Percentiles rank a stretch among this genome's conserved stretches.
phyloP scores from a whole-genome alignment of 805 yeast species.

The Cyberlindnera lachancei region DNA sequence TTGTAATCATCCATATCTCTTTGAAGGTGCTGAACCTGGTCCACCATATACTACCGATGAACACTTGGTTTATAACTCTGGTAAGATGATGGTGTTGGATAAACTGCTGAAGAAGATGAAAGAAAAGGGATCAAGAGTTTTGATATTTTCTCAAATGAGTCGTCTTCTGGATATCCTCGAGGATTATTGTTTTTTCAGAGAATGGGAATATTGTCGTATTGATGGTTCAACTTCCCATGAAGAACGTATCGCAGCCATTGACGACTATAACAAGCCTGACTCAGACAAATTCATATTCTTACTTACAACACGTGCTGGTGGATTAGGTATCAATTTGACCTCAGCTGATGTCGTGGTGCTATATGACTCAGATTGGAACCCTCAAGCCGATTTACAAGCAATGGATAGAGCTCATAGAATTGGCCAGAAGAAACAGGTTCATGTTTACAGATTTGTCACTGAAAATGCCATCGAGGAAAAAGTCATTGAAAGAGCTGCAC shows the following conservation, averaged over 20 bases:
- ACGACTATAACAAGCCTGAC: constrained; percentile 78
- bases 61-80: constrained; percentile 83
- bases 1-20: constrained; percentile 93
- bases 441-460: constrained; percentile 86
- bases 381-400: constrained; percentile 96
- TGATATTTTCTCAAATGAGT: constrained; percentile 92
- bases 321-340: constrained; percentile 87
- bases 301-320: constrained; percentile 94
- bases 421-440: constrained; percentile 94
- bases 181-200: constrained; percentile 84
- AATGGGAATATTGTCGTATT: constrained; percentile 80
- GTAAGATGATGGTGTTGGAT: constrained; percentile 85
- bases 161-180: constrained; percentile 83
- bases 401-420: constrained; percentile 98
- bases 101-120: constrained; percentile 67
- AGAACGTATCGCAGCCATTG: constrained; percentile 87
- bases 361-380: constrained; percentile 96
- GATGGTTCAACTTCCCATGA: constrained; percentile 94
- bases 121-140: constrained; percentile 76
- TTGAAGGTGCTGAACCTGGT: constrained; percentile 99
- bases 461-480: constrained; percentile 96
- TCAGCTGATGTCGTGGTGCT: constrained; percentile 85
- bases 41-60: constrained; percentile 97
- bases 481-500: constrained; percentile 93
- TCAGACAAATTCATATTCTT: constrained; percentile 79